phyloP scores from a whole-genome alignment of 2,329 filamentous ascomycete genomes.

The Exophiala xenobiotica region DNA sequence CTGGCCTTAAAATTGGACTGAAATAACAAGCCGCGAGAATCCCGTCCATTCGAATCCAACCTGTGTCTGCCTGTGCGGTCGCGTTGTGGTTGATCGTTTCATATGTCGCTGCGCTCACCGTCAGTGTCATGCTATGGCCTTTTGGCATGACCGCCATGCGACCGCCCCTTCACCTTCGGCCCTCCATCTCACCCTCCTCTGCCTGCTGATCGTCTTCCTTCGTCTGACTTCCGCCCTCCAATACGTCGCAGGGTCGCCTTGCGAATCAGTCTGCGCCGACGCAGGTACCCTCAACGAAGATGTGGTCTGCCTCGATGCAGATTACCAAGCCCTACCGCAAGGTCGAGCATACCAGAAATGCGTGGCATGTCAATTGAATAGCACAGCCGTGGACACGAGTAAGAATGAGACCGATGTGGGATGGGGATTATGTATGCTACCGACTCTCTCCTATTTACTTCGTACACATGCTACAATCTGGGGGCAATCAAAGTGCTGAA shows the following conservation, averaged over 20 bases:
- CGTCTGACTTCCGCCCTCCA: slow-evolving; percentile 23
- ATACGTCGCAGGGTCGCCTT: slow-evolving; percentile 28
- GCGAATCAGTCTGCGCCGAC: slow-evolving; percentile 22
- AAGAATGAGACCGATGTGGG: slow-evolving; percentile 44
- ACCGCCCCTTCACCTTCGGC: slow-evolving; percentile 13
- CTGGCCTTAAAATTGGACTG: slow-evolving; percentile 16
- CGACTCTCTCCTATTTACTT: neutral
- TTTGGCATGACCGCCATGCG: slow-evolving; percentile 27
- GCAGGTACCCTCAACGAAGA: slow-evolving; percentile 40
- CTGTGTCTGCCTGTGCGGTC: slow-evolving; percentile 10
- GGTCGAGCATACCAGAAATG: slow-evolving; percentile 43
- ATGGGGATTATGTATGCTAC: slow-evolving; percentile 46
- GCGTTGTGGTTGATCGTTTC: slow-evolving; percentile 17
- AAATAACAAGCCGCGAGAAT: slow-evolving; percentile 1
- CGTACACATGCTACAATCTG: neutral
- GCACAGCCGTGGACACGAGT: slow-evolving; percentile 36
- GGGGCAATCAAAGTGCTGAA: neutral
- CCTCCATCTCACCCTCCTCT: slow-evolving; percentile 8
- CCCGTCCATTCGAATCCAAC: slow-evolving; percentile 1
- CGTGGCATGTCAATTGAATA: slow-evolving; percentile 43
- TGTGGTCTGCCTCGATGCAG: slow-evolving; percentile 42
- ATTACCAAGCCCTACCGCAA: slow-evolving; percentile 36
- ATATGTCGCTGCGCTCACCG: slow-evolving; percentile 27
- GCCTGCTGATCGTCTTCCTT: slow-evolving; percentile 19
- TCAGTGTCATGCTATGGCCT: slow-evolving; percentile 27